Percentiles rank a stretch among this genome's conserved stretches.
Conservation (phyloP, 2,329 filamentous ascomycete genomes). For the Cytospora schulzeri region DNA sequence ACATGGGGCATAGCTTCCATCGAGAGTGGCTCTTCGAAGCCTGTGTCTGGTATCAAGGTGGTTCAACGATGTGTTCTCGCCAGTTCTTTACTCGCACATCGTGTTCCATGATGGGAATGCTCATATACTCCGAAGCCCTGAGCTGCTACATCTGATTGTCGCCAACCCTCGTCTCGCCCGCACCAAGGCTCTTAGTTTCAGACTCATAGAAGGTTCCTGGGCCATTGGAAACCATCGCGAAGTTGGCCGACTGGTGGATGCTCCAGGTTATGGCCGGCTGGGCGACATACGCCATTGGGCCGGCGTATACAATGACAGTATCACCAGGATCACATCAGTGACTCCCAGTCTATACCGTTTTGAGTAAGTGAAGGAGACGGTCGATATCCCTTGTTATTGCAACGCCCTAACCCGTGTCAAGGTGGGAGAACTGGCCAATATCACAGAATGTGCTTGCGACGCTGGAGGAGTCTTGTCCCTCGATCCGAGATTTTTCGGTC, state of each 20-base stretch:
- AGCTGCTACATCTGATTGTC: not conserved
- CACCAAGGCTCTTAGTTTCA: constrained; percentile 10
- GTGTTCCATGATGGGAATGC: constrained; percentile 22
- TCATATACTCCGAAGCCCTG: constrained; percentile 15
- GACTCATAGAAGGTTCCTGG: constrained; percentile 23
- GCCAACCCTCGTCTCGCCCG: not conserved
- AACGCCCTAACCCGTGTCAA: not conserved
- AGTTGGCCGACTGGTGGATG: constrained; percentile 17
- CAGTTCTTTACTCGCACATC: constrained; percentile 18
- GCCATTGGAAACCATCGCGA: constrained; percentile 17
- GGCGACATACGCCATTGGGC: constrained; percentile 21
- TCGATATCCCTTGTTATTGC: fast-evolving
- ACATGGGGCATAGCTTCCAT: not conserved
- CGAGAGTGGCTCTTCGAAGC: not conserved
- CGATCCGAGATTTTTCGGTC: constrained; percentile 12
- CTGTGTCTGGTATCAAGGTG: constrained; percentile 19
- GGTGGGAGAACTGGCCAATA: constrained; percentile 24
- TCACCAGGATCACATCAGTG: not conserved
- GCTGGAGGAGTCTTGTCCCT: constrained; percentile 12
- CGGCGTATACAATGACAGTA: constrained; percentile 15
- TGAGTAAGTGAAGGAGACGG: not conserved
- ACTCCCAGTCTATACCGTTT: constrained; percentile 10
- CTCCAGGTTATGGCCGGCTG: constrained; percentile 12
- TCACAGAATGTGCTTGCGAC: constrained; percentile 1
- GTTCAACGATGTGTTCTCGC: constrained; percentile 20